Evolutionary conservation across 2,329 filamentous ascomycete genomes (phyloP).

Genomic region (Sporothrix pallida): DNA sequence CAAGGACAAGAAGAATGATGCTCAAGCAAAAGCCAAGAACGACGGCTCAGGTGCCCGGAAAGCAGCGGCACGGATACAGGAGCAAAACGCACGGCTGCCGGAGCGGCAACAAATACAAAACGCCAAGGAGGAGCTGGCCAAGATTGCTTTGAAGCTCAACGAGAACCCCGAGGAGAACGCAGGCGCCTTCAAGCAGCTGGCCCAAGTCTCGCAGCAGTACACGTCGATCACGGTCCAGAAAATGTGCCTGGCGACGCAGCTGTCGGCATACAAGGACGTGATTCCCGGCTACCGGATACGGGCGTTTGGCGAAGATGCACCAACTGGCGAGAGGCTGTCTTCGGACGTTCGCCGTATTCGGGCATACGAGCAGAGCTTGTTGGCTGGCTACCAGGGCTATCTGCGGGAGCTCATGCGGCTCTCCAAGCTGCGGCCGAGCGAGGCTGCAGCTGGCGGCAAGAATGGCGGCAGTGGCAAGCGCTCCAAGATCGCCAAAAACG

Average conservation of each 20-base stretch:
- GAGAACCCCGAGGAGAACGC: constrained; percentile 93
- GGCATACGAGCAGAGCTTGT: constrained; percentile 84
- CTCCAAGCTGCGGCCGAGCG: constrained; percentile 56
- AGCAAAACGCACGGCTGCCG: constrained; percentile 32
- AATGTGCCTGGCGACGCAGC: constrained; percentile 82
- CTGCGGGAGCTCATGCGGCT: constrained; percentile 74
- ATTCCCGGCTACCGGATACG: constrained; percentile 97
- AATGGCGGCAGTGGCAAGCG: constrained; percentile 38
- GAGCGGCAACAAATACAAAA: constrained; percentile 73
- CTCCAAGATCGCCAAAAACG: constrained; percentile 40
- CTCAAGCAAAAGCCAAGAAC: background rate
- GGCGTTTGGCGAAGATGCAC: constrained; percentile 74
- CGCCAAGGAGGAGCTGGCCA: constrained; percentile 91
- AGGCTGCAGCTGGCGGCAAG: constrained; percentile 42
- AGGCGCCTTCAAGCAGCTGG: constrained; percentile 76
- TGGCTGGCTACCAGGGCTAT: constrained; percentile 84
- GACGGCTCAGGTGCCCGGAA: background rate
- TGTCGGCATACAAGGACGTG: constrained; percentile 91
- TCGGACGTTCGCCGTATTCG: constrained; percentile 87
- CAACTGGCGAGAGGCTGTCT: constrained; percentile 75
- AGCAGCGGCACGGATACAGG: constrained; percentile 1
- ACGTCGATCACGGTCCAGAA: constrained; percentile 78
- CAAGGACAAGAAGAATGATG: constrained; percentile 47
- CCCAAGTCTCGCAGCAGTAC: constrained; percentile 72
- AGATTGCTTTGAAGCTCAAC: constrained; percentile 79